A percentile compares a stretch with the other conserved stretches of the same genome.
Evolutionary conservation across 1,284 basidiomycete species (phyloP).

Genomic region (Clitocybe nebularis): DNA sequence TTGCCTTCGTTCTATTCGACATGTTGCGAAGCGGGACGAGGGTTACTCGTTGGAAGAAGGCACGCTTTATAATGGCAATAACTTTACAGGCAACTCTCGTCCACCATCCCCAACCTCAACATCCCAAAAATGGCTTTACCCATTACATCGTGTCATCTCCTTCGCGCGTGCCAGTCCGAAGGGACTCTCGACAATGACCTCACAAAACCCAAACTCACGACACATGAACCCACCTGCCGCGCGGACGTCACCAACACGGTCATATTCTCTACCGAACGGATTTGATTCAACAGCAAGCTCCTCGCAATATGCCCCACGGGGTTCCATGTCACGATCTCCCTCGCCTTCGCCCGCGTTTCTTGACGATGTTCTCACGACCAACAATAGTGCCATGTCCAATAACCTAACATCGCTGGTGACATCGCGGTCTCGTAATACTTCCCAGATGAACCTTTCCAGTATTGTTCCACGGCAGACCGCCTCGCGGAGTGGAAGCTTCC

Average conservation of each 20-base stretch:
- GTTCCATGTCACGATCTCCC: conserved; percentile 30
- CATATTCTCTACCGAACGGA: conserved; percentile 28
- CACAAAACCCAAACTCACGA: conserved; percentile 21
- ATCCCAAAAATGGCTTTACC: conserved; percentile 31
- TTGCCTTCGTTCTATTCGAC: conserved; percentile 44
- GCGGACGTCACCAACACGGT: conserved; percentile 27
- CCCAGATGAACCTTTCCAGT: conserved; percentile 56
- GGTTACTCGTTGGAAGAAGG: conserved; percentile 63
- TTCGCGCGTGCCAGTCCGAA: conserved; percentile 22
- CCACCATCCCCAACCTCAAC: conserved; percentile 28
- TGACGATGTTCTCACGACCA: conserved; percentile 23
- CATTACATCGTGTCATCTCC: conserved; percentile 35
- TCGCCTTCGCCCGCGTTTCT: conserved; percentile 37
- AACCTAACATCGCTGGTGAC: conserved; percentile 22
- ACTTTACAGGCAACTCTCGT: conserved; percentile 10
- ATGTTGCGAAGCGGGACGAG: conserved; percentile 35
- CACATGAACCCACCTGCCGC: conserved; percentile 22
- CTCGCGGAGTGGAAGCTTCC: conserved; percentile 32
- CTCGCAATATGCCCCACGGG: conserved; percentile 26
- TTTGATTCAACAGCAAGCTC: conserved; percentile 26
- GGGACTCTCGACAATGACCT: conserved; percentile 24
- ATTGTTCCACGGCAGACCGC: conserved; percentile 42
- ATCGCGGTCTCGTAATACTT: conserved; percentile 60
- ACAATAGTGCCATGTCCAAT: conserved; percentile 3
- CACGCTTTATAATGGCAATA: conserved; percentile 21